phyloP scores from a whole-genome alignment of 345 rosid genomes.

The Eucalyptus polybractea region DNA sequence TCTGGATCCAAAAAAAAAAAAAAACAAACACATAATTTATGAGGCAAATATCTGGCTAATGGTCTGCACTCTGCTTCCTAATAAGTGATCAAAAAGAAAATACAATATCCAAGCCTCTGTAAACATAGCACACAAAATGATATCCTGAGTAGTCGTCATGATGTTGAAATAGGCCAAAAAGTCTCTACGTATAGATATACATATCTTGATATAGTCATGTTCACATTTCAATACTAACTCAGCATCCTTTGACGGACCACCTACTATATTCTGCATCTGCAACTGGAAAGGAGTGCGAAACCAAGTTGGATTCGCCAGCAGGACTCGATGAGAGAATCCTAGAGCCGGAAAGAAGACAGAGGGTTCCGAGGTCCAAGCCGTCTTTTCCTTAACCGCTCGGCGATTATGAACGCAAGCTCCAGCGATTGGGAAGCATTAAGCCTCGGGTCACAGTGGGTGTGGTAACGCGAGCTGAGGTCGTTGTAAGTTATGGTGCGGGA shows the following conservation, averaged over 20 bases:
- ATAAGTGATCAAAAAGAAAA: too few species aligned
- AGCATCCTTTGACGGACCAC: not conserved
- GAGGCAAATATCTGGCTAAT: too few species aligned
- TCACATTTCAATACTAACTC: not conserved
- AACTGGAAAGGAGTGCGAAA: not conserved
- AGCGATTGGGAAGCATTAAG: constrained; percentile 29
- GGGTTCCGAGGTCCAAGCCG: not conserved
- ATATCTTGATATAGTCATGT: not conserved
- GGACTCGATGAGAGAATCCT: not conserved
- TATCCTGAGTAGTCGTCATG: not conserved
- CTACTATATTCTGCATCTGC: not conserved
- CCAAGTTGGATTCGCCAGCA: not conserved
- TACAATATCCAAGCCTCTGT: not conserved
- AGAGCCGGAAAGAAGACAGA: not conserved
- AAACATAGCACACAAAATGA: not conserved
- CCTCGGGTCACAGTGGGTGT: constrained; percentile 28
- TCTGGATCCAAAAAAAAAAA: not conserved
- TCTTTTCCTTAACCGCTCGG: constrained; percentile 18
- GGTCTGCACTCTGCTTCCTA: too few species aligned
- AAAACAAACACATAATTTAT: too few species aligned
- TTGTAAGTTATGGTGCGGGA: constrained; percentile 22
- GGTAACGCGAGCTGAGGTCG: constrained; percentile 20
- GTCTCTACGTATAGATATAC: not conserved
- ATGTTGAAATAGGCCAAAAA: not conserved
- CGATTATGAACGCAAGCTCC: constrained; percentile 23